phyloP scores from a whole-genome alignment of 1,139 yeast genomes.

The Magnusiomyces fungicola region DNA sequence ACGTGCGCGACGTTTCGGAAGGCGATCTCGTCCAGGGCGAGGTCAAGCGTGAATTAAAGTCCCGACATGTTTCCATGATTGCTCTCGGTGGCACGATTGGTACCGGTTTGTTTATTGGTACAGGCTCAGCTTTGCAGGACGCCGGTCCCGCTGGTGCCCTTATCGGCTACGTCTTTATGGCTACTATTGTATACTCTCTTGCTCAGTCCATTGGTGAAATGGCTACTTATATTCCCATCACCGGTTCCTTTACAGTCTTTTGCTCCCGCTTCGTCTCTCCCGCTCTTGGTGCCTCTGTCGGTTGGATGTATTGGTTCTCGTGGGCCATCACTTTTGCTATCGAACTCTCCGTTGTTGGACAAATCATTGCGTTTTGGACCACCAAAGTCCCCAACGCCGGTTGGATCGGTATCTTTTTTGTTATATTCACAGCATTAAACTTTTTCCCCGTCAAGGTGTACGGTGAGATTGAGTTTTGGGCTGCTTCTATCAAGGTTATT shows the following conservation, averaged over 20 bases:
- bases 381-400: constrained; percentile 46
- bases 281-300: constrained; percentile 55
- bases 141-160: constrained; percentile 70
- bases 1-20: neutral
- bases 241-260: constrained; percentile 57
- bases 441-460: constrained; percentile 34
- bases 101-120: constrained; percentile 53
- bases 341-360: constrained; percentile 53
- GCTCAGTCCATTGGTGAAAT: constrained; percentile 59
- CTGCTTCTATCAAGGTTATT: constrained; percentile 40
- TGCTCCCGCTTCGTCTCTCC: constrained; percentile 55
- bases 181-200: constrained; percentile 46
- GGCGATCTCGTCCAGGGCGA: constrained; percentile 6
- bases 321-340: constrained; percentile 57
- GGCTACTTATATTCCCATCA: constrained; percentile 52
- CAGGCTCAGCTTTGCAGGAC: constrained; percentile 49
- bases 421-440: constrained; percentile 27
- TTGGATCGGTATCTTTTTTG: constrained; percentile 25
- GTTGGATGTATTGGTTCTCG: constrained; percentile 58
- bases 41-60: constrained; percentile 35
- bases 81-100: constrained; percentile 49
- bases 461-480: constrained; percentile 33
- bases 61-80: constrained; percentile 44
- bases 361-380: constrained; percentile 53
- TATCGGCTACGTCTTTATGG: constrained; percentile 47